Conservation (phyloP, 768 basidiomycete species). For the Wakefieldia striispora region DNA sequence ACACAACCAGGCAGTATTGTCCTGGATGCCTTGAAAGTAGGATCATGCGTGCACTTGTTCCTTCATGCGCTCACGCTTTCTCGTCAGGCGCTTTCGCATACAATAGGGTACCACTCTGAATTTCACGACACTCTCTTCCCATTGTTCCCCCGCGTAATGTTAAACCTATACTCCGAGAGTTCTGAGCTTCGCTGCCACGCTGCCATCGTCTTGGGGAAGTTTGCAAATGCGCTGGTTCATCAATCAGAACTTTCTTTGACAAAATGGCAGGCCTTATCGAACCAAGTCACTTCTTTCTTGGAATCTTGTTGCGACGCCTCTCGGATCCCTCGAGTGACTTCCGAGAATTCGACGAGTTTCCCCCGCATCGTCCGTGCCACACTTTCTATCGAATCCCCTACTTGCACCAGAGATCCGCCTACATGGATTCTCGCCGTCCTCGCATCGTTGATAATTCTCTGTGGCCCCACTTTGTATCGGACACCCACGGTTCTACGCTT, state of each 20-base stretch:
- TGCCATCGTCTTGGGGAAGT: constrained; percentile 20
- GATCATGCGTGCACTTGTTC: not conserved
- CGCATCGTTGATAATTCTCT: constrained; percentile 47
- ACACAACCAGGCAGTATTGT: constrained; percentile 12
- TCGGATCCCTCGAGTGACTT: not conserved
- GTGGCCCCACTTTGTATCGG: constrained; percentile 43
- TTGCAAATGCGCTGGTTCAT: constrained; percentile 29
- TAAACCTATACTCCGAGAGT: constrained; percentile 13
- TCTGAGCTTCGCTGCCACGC: constrained; percentile 20
- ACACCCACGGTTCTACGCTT: constrained; percentile 38
- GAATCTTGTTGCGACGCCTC: constrained; percentile 14
- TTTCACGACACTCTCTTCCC: constrained; percentile 20
- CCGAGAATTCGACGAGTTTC: constrained; percentile 17
- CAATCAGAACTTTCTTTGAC: constrained; percentile 31
- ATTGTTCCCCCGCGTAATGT: constrained; percentile 21
- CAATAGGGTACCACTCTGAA: constrained; percentile 15
- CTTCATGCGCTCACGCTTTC: constrained; percentile 4
- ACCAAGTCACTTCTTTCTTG: constrained; percentile 27
- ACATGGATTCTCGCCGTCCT: constrained; percentile 45
- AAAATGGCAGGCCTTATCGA: constrained; percentile 26
- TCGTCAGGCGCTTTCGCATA: constrained; percentile 25
- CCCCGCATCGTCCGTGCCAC: constrained; percentile 27
- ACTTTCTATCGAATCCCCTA: constrained; percentile 21
- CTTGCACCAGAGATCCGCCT: constrained; percentile 28
- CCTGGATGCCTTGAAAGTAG: constrained; percentile 32